phyloP scores from a whole-genome alignment of 495 filamentous ascomycete genomes.

The Hypoxylon perforatum region DNA sequence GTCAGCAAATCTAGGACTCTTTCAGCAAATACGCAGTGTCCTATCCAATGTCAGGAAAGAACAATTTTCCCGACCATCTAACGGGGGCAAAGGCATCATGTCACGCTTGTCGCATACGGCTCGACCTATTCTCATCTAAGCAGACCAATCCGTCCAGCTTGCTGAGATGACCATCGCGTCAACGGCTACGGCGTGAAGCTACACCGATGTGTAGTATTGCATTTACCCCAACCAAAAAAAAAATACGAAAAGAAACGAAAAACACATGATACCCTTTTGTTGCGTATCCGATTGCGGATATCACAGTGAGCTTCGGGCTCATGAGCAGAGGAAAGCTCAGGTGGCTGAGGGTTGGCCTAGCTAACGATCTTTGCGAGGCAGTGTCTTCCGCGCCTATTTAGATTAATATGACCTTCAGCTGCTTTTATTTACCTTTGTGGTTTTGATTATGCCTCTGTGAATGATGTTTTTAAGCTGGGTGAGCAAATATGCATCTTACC shows the following conservation, averaged over 20 bases:
- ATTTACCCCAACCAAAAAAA: too few species aligned
- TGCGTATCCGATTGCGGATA: conserved; percentile 2
- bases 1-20: not conserved
- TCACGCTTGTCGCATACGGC: not conserved
- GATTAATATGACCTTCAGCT: conserved; percentile 31
- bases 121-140: not conserved
- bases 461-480: too few species aligned
- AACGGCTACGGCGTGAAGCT: not conserved
- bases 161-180: not conserved
- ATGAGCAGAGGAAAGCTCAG: conserved; percentile 10
- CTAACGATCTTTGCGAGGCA: conserved; percentile 19
- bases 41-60: not conserved
- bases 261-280: conserved; percentile 21
- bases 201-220: too few species aligned
- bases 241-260: not conserved
- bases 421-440: conserved; percentile 23
- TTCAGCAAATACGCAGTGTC: conserved; percentile 4
- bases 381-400: conserved; percentile 26
- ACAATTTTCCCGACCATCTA: not conserved
- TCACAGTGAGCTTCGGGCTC: conserved; percentile 15
- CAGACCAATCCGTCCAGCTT: not conserved
- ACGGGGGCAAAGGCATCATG: not conserved
- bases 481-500: too few species aligned
- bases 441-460: conserved; percentile 2
- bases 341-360: conserved; percentile 26